Evolutionary conservation across 306 rosid genomes (phyloP).

Genomic region (Dryas alaskensis): DNA sequence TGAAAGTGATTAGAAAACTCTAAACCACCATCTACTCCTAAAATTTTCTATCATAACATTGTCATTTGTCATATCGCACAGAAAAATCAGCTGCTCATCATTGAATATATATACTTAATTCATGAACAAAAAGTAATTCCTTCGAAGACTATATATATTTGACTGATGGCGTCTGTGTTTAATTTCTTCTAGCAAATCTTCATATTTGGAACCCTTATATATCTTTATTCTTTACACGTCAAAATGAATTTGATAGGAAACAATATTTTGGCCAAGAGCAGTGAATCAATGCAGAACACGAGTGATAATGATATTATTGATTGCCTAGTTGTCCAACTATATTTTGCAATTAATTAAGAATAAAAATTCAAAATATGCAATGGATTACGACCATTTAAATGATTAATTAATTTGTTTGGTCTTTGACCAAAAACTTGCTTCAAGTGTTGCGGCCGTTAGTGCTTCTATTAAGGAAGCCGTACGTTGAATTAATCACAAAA

Average conservation of each 20-base stretch:
- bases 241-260: not conserved
- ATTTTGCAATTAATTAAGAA: not conserved
- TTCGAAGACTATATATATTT: too few species aligned
- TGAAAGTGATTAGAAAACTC: too few species aligned
- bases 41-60: too few species aligned
- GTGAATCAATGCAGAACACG: not conserved
- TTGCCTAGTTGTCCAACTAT: not conserved
- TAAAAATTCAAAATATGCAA: not conserved
- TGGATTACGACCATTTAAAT: not conserved
- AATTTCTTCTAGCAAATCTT: too few species aligned
- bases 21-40: too few species aligned
- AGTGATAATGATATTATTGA: not conserved
- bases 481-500: not conserved
- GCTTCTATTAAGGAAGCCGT: slow-evolving; percentile 18
- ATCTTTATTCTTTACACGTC: not conserved
- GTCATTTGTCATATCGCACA: too few species aligned
- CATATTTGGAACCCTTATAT: too few species aligned
- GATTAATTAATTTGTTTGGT: too few species aligned
- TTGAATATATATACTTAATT: too few species aligned
- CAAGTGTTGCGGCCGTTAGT: slow-evolving; percentile 34
- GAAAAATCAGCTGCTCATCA: too few species aligned
- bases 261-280: not conserved
- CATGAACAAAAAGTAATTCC: too few species aligned
- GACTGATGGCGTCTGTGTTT: too few species aligned
- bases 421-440: not conserved